Evolutionary conservation across 768 basidiomycete genomes (phyloP).

Genomic region (Leucosporidium yakuticum): DNA sequence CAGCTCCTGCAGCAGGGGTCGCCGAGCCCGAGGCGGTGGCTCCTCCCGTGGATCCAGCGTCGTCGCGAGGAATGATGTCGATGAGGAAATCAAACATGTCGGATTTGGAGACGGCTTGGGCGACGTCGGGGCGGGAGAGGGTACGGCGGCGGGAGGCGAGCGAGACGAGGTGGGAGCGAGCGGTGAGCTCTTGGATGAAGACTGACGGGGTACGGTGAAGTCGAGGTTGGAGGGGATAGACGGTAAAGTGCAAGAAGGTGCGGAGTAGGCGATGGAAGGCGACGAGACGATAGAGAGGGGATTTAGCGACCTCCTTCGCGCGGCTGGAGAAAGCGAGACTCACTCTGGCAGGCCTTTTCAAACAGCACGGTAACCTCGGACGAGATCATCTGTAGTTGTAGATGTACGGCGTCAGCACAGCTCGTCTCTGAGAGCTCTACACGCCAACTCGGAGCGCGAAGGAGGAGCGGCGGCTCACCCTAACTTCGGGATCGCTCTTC

Average conservation of each 20-base stretch:
- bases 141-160: constrained; percentile 30
- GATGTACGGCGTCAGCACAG: background rate
- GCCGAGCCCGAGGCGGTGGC: background rate
- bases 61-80: constrained; percentile 88
- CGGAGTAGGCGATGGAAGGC: constrained; percentile 12
- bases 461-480: constrained; percentile 51
- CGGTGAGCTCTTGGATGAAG: constrained; percentile 95
- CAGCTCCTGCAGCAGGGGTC: background rate
- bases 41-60: constrained; percentile 38
- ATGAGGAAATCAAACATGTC: constrained; percentile 96
- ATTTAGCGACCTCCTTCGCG: too few relatives aligned
- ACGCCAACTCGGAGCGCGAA: background rate
- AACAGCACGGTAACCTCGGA: constrained; percentile 96
- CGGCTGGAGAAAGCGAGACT: constrained; percentile 44
- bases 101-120: constrained; percentile 81
- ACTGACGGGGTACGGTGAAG: constrained; percentile 50
- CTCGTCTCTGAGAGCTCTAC: too few relatives aligned
- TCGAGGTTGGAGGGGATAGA: background rate
- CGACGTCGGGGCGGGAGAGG: constrained; percentile 47
- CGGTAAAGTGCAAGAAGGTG: too few relatives aligned
- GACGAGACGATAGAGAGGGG: background rate
- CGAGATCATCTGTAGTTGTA: constrained; percentile 76
- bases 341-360: constrained; percentile 97
- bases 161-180: constrained; percentile 59
- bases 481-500: constrained; percentile 93